These are phyloP conservation scores for Penicillium fuscoglaucum DNA, from an alignment of 2,329 filamentous ascomycete genomes.

Conservation along the genomic window DNA sequence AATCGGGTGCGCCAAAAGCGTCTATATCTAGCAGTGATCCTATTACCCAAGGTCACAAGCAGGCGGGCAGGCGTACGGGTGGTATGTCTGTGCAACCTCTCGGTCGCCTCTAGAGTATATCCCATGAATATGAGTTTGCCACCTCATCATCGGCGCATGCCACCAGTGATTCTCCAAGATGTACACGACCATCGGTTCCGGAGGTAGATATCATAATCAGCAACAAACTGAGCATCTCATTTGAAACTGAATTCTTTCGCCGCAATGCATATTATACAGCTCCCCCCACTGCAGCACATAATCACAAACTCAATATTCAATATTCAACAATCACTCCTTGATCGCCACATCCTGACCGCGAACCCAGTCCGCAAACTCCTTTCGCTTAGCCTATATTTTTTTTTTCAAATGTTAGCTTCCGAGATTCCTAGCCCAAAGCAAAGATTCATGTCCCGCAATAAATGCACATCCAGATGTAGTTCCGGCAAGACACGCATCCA, in stretches of 20 bases:
- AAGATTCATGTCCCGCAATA: background rate
- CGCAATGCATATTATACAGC: constrained; percentile 26
- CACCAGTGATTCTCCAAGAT: background rate
- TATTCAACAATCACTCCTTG: constrained; percentile 26
- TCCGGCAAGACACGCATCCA: background rate
- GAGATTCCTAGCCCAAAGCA: background rate
- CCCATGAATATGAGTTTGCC: background rate
- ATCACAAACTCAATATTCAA: background rate
- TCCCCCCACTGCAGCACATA: constrained; percentile 3
- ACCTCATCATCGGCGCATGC: background rate
- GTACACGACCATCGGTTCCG: background rate
- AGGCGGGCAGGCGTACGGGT: background rate
- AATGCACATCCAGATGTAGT: background rate
- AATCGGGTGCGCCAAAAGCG: background rate
- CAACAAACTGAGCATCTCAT: constrained; percentile 7
- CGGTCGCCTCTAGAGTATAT: background rate
- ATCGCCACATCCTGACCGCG: constrained; percentile 38
- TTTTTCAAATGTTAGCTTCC: constrained; percentile 16
- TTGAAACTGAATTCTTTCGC: constrained; percentile 15
- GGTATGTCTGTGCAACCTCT: background rate
- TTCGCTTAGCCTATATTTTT: constrained; percentile 57
- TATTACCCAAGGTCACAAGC: background rate
- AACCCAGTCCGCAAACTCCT: constrained; percentile 76
- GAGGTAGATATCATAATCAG: background rate
- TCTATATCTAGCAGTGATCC: background rate